Evolutionary conservation across 306 rosid species (phyloP), one percentile per base, ranked within the genome.

Genomic region (Inga leiocalycina): DNA sequence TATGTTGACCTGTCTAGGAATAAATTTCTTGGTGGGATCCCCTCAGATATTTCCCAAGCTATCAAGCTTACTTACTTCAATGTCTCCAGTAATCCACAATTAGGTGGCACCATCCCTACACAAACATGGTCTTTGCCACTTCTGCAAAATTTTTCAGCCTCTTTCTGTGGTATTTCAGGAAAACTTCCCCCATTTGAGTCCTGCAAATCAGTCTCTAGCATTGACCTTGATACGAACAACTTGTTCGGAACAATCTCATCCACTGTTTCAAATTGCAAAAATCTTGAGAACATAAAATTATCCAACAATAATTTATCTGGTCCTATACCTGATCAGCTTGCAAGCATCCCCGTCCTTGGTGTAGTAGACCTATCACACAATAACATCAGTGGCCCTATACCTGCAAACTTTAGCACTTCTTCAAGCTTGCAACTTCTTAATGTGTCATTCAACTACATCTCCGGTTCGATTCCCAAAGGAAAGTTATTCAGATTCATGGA

Each of bases 121-220:
- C 41, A 86, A 72, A 85, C 59, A n/a, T 94, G 97, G 98, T 86
- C 87, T 74, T 74, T 84, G 89, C 95, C 95, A 5, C 62, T 71
- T 46, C 93, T 93, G 81, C 92, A 84, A 77, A 96, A 94, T 32
- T 89, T 96, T 69, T 92, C 99, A 69, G 98, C 98, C 34, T 91
- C 94, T 44, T 85, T 85, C 48, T 92, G 99, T 84, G 87, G 89
- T 32, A 86, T 96, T 74, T 74, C 81, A 68, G 93, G 98, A 48
- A 56, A 77, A 49, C 82, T 96, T 88, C 97, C 98, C 30, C 76
- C 83, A 66, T 94, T 96, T 46, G 87, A 85, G 56, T 82, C 85
- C 61, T 95, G 98, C 74, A 85, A 90, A 84, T 89, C 91, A 44
- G 30, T 95, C 79, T 85, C 85, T 74, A 88, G 81, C 30, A 81